Percentiles rank a stretch among this genome's conserved stretches.
phyloP scores from a whole-genome alignment of 371 early-diverging fungal genomes.

The Mucor ambiguus region DNA sequence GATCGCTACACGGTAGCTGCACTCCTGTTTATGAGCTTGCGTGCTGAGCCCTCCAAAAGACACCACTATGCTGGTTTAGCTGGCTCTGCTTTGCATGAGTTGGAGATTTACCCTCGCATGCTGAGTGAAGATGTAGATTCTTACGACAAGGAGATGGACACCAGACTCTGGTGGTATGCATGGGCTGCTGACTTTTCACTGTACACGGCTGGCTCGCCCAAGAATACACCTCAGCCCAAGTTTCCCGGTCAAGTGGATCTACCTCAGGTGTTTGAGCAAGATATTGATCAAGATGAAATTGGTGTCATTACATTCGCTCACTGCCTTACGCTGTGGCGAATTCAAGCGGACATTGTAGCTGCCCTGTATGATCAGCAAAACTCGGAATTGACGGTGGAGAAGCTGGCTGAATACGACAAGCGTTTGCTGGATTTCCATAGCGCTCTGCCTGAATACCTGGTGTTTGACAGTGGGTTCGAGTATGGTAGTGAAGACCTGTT shows the following conservation, averaged over 20 bases:
- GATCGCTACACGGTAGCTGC: slow-evolving; percentile 36
- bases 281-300: slow-evolving; percentile 37
- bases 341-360: slow-evolving; percentile 32
- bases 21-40: slow-evolving; percentile 27
- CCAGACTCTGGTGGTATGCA: slow-evolving; percentile 44
- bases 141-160: slow-evolving; percentile 40
- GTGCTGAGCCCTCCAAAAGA: slow-evolving; percentile 27
- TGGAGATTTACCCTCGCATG: slow-evolving; percentile 33
- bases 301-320: slow-evolving; percentile 27
- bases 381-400: slow-evolving; percentile 26
- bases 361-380: slow-evolving; percentile 29
- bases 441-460: slow-evolving; percentile 26
- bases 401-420: slow-evolving; percentile 27
- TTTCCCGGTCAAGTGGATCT: slow-evolving; percentile 31
- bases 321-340: slow-evolving; percentile 29
- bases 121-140: slow-evolving; percentile 25
- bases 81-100: slow-evolving; percentile 30
- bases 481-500: slow-evolving; percentile 37
- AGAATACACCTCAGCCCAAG: slow-evolving; percentile 31
- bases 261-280: slow-evolving; percentile 38
- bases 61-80: slow-evolving; percentile 42
- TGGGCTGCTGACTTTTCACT: slow-evolving; percentile 40
- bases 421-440: slow-evolving; percentile 23
- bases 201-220: slow-evolving; percentile 32
- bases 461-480: slow-evolving; percentile 38